Evolutionary conservation across 306 rosid genomes (phyloP).

Genomic region (Corylus heterophylla): DNA sequence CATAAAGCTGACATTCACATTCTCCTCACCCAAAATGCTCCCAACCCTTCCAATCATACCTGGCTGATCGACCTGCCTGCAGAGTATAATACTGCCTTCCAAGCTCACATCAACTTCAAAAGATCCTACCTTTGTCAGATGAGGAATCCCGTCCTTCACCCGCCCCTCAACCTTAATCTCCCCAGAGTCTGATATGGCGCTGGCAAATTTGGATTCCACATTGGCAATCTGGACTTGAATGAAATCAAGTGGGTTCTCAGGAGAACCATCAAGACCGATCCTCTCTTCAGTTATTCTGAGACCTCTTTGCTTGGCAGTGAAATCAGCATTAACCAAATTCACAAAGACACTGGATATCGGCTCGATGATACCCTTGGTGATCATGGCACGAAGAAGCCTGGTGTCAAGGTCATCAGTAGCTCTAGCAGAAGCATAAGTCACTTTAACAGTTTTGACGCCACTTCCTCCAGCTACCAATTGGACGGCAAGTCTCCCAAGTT

Average conservation of each 20-base stretch:
- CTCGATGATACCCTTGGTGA: conserved; percentile 93
- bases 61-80: conserved; percentile 98
- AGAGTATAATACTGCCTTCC: conserved; percentile 90
- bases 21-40: conserved; percentile 82
- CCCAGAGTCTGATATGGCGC: conserved; percentile 87
- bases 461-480: conserved; percentile 98
- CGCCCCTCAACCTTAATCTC: conserved; percentile 86
- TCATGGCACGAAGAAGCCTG: conserved; percentile 97
- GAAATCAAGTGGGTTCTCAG: conserved; percentile 80
- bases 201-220: conserved; percentile 88
- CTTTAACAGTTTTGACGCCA: conserved; percentile 90
- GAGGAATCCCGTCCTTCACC: conserved; percentile 91
- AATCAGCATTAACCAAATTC: conserved; percentile 95
- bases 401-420: conserved; percentile 98
- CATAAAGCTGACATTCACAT: conserved; percentile 97
- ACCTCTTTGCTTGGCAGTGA: conserved; percentile 97
- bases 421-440: conserved; percentile 81
- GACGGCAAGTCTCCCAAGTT: conserved; percentile 89
- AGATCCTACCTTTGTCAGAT: conserved; percentile 91
- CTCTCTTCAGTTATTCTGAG: conserved; percentile 83
- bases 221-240: conserved; percentile 92
- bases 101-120: conserved; percentile 94
- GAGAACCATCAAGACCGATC: conserved; percentile 77
- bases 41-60: conserved; percentile 94
- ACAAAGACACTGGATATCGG: conserved; percentile 90